Evolutionary conservation across 331 rosid species (phyloP).

Genomic region (Cydonia oblonga): DNA sequence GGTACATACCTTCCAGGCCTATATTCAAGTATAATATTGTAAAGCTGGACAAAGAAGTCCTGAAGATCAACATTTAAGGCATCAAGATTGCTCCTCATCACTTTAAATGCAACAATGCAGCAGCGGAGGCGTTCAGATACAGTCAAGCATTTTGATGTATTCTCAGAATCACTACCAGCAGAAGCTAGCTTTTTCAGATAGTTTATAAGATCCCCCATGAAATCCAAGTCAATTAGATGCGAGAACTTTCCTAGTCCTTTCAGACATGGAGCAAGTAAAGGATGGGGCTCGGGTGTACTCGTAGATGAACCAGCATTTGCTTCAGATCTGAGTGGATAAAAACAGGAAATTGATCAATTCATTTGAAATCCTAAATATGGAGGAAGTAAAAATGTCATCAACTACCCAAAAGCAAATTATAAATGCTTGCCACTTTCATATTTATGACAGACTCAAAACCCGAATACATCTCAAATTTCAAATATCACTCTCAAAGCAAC

Average conservation of each 20-base stretch:
- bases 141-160: constrained; percentile 38
- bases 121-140: constrained; percentile 85
- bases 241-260: constrained; percentile 88
- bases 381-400: background rate
- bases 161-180: constrained; percentile 30
- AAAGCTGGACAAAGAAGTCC: constrained; percentile 79
- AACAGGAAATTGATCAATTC: constrained; percentile 13
- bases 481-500: background rate
- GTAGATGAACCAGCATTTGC: constrained; percentile 23
- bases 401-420: background rate
- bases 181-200: constrained; percentile 71
- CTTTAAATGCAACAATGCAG: constrained; percentile 91
- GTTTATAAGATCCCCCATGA: constrained; percentile 81
- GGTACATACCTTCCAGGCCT: constrained; percentile 83
- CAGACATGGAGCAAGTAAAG: constrained; percentile 76
- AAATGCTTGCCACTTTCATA: background rate
- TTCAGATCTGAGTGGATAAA: constrained; percentile 50
- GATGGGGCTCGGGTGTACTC: constrained; percentile 41
- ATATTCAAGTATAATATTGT: constrained; percentile 82
- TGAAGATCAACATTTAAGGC: constrained; percentile 92
- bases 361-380: constrained; percentile 5
- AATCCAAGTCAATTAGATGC: constrained; percentile 83
- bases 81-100: constrained; percentile 89
- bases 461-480: background rate
- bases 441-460: background rate